Conservation (phyloP, 2,329 filamentous ascomycete species). For the Ophiostoma tasmaniense region DNA sequence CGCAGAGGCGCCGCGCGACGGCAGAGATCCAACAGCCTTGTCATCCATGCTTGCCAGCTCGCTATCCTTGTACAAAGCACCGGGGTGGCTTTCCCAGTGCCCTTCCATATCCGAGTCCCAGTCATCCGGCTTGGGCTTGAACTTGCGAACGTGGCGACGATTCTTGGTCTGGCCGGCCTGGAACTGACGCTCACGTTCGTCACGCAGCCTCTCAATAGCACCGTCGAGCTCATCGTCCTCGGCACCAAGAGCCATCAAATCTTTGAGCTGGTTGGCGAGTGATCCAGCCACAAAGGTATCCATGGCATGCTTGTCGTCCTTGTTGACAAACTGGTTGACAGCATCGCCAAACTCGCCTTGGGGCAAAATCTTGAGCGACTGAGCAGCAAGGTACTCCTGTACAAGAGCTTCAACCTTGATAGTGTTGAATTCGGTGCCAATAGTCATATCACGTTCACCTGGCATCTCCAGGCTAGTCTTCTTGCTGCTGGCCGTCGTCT, state of each 20-base stretch:
- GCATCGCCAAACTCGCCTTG: conserved; percentile 90
- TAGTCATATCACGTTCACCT: conserved; percentile 54
- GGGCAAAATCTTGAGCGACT: conserved; percentile 85
- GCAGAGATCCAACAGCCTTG: not conserved
- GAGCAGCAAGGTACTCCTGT: conserved; percentile 73
- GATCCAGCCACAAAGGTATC: conserved; percentile 69
- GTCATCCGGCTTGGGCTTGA: conserved; percentile 66
- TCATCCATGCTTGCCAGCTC: not conserved
- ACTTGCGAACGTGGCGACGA: conserved; percentile 36
- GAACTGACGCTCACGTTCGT: conserved; percentile 63
- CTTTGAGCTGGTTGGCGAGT: conserved; percentile 59
- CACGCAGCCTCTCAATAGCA: conserved; percentile 65
- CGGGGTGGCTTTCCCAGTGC: conserved; percentile 71
- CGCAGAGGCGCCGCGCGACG: not conserved
- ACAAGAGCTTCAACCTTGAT: conserved; percentile 87
- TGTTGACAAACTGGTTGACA: conserved; percentile 85
- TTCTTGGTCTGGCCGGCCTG: conserved; percentile 49
- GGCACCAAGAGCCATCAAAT: conserved; percentile 58
- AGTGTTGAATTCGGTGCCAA: conserved; percentile 53
- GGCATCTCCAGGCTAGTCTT: conserved; percentile 31
- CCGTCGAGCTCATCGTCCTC: conserved; percentile 65
- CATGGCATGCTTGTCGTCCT: conserved; percentile 91
- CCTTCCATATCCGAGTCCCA: conserved; percentile 93
- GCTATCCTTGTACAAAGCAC: conserved; percentile 42
- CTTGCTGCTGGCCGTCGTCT: conserved; percentile 44